A percentile compares a stretch with the other conserved stretches of the same genome.
Evolutionary conservation across 2,329 filamentous ascomycete genomes (phyloP).

Genomic region (Nigrospora osmanthi): DNA sequence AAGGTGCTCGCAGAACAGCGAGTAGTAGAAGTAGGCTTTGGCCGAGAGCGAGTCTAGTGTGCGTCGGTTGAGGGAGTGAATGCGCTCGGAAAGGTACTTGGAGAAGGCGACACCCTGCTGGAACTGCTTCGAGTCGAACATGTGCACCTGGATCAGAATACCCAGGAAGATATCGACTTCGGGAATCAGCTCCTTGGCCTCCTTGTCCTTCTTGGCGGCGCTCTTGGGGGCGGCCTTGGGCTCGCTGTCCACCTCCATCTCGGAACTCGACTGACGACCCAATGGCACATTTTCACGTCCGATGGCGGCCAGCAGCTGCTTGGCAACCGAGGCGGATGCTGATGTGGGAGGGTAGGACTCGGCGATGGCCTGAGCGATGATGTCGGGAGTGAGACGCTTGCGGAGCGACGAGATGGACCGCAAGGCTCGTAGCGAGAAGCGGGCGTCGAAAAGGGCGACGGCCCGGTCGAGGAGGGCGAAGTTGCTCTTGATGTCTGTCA

Average conservation of each 20-base stretch:
- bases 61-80: conserved; percentile 84
- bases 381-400: conserved; percentile 78
- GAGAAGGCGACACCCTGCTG: conserved; percentile 81
- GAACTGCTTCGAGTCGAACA: conserved; percentile 78
- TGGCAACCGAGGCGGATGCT: conserved; percentile 56
- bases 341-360: conserved; percentile 64
- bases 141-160: conserved; percentile 77
- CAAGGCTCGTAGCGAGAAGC: conserved; percentile 89
- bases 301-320: conserved; percentile 62
- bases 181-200: conserved; percentile 67
- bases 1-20: conserved; percentile 88
- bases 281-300: conserved; percentile 60
- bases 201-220: conserved; percentile 48
- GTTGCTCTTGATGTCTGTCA: conserved; percentile 85
- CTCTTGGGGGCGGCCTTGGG: conserved; percentile 44
- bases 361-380: conserved; percentile 72
- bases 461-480: conserved; percentile 87
- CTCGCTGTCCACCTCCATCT: conserved; percentile 70
- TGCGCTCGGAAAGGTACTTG: conserved; percentile 69
- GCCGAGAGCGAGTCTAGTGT: conserved; percentile 90
- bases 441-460: conserved; percentile 85
- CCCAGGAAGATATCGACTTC: conserved; percentile 86
- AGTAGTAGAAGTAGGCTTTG: conserved; percentile 97
- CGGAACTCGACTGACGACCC: conserved; percentile 44
- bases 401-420: conserved; percentile 93